Percentiles rank a stretch among this genome's conserved stretches.
Evolutionary conservation across 164 flowering plant genomes (phyloP).

Genomic region (Echeveria elegans): DNA sequence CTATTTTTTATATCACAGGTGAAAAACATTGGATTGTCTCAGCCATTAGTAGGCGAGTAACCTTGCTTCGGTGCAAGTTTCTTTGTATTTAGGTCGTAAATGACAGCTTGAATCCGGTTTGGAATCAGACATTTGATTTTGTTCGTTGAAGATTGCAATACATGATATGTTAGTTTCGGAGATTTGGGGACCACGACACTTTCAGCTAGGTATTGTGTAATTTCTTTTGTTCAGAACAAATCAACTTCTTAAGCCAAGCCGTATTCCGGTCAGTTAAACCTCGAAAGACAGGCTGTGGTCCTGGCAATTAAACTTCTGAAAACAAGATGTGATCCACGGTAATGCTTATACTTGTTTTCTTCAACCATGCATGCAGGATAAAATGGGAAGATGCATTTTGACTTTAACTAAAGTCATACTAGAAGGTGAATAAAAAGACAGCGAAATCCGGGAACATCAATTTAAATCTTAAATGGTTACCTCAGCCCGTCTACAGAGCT

Average conservation of each 20-base stretch:
- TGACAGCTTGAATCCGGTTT: constrained; percentile 77
- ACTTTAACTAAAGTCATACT: constrained; percentile 83
- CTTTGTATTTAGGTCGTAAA: constrained; percentile 60
- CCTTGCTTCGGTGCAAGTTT: constrained; percentile 82
- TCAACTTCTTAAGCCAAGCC: neutral
- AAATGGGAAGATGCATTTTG: constrained; percentile 83
- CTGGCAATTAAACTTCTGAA: neutral
- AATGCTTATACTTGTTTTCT: too few species aligned
- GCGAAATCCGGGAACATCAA: constrained; percentile 63
- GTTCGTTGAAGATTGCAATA: constrained; percentile 93
- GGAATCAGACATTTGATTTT: constrained; percentile 99
- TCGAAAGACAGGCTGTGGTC: neutral
- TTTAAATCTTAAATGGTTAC: constrained; percentile 80
- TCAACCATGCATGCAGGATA: constrained; percentile 55
- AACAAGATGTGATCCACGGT: neutral
- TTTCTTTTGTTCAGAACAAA: neutral
- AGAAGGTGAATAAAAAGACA: constrained; percentile 77
- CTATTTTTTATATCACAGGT: constrained; percentile 34
- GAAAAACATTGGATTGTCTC: constrained; percentile 84
- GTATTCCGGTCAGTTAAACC: neutral
- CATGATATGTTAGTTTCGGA: constrained; percentile 89
- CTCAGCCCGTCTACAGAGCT: constrained; percentile 72
- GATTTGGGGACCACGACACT: constrained; percentile 95
- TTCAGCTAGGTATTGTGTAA: constrained; percentile 70
- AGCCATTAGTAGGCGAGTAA: constrained; percentile 77